Evolutionary conservation across 2,329 filamentous ascomycete genomes (phyloP).

Genomic region (Lasiodiplodia sp.): DNA sequence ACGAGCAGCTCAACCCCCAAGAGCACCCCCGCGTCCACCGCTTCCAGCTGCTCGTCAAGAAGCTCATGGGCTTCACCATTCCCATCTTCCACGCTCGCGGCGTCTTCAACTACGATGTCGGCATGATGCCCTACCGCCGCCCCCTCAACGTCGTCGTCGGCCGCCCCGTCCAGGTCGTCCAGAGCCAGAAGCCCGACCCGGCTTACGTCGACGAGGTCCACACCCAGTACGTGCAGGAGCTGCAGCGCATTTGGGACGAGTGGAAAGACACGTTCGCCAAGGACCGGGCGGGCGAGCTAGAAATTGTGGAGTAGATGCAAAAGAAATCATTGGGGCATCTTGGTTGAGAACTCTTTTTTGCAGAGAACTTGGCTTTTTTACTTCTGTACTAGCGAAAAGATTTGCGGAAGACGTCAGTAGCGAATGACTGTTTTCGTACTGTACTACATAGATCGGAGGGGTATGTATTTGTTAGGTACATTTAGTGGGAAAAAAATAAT

Average conservation of each 20-base stretch:
- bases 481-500: neutral
- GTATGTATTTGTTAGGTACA: neutral
- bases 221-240: conserved; percentile 76
- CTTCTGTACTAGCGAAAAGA: neutral
- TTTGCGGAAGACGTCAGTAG: neutral
- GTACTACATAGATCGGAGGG: neutral
- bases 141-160: conserved; percentile 91
- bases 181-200: conserved; percentile 70
- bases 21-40: conserved; percentile 81
- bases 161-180: conserved; percentile 75
- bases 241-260: conserved; percentile 75
- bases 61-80: conserved; percentile 88
- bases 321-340: neutral
- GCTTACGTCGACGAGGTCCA: conserved; percentile 84
- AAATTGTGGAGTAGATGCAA: conserved; percentile 54
- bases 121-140: conserved; percentile 89
- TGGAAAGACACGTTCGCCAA: conserved; percentile 80
- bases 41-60: conserved; percentile 84
- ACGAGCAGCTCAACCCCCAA: conserved; percentile 83
- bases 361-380: neutral
- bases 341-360: neutral
- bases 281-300: conserved; percentile 69
- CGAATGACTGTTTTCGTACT: neutral
- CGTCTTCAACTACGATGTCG: conserved; percentile 97
- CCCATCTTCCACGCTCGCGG: conserved; percentile 89